A percentile compares a stretch with the other conserved stretches of the same genome.
These are phyloP conservation scores for Stagonosporopsis tanaceti DNA, from an alignment of 2,329 filamentous ascomycete genomes.

Conservation along the genomic window DNA sequence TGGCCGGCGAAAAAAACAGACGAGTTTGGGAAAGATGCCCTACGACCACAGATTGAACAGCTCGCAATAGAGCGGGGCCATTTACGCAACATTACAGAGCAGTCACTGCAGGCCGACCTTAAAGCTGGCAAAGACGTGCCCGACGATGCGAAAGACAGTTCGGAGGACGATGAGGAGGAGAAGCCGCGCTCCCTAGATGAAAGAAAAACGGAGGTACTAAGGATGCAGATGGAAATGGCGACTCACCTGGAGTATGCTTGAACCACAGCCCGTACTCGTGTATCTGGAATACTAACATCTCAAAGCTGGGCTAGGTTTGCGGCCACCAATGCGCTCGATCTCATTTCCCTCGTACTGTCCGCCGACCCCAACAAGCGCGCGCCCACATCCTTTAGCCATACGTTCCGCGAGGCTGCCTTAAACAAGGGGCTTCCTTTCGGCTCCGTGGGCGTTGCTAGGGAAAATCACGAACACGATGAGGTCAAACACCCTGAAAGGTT, in stretches of 20 bases:
- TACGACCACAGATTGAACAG: constrained; percentile 80
- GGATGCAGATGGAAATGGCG: constrained; percentile 53
- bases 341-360: constrained; percentile 44
- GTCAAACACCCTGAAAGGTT: constrained; percentile 29
- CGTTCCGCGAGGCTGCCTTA: constrained; percentile 35
- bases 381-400: constrained; percentile 38
- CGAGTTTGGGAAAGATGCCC: constrained; percentile 58
- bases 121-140: constrained; percentile 52
- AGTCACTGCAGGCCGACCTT: constrained; percentile 74
- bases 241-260: constrained; percentile 54
- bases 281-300: constrained; percentile 16
- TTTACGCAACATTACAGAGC: constrained; percentile 81
- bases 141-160: constrained; percentile 53
- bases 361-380: constrained; percentile 38
- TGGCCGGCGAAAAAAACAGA: constrained; percentile 62
- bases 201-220: constrained; percentile 50
- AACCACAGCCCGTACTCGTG: constrained; percentile 59
- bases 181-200: constrained; percentile 49
- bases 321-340: constrained; percentile 44
- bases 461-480: constrained; percentile 29
- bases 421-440: constrained; percentile 48
- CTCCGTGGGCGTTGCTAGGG: constrained; percentile 40
- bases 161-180: constrained; percentile 53
- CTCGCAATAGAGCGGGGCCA: constrained; percentile 81
- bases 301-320: constrained; percentile 42